Base-by-base conservation (phyloP, 768 basidiomycete species). In the Trametes cingulata region DNA sequence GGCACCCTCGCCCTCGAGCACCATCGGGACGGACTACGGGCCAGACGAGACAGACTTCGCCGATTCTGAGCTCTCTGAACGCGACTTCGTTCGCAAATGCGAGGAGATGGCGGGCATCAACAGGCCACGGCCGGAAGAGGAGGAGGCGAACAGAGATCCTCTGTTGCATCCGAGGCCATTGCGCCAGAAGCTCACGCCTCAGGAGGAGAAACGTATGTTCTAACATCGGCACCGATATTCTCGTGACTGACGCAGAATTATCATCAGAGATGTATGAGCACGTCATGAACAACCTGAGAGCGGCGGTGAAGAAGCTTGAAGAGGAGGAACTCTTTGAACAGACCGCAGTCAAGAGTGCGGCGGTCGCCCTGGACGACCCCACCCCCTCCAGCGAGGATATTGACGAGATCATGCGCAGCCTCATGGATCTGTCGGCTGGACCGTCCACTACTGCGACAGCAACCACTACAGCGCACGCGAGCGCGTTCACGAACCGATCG, bases 11-110 rank as follows among this genome's bases (percentile, higher is more conserved):
- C 81, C 80, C 29, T 77, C 77, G 8, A 78, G 76, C 51, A 79
- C 80, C 14, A 73, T 81, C 49, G 79, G 76, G 37, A 80, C 80
- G 41, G 72, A 76, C n/a, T 80, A 80, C 33, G 78, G 75, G 7
- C 71, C 70, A 15, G 81, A 81, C 64, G 77, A 80, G 62, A 80
- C 81, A n/a, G 66, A 65, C 37, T 68, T 68, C n/a, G 74, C 74
- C 3, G 80, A 81, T 56, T 60, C 60, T n/a, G 73, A 72, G 58
- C 68, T 81, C 39, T 68, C 70, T 46, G 68, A 75, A 48, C 69
- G 74, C 56, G 74, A 70, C 3, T 78, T 81, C 58, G 72, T 70
- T 40, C 61, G 68, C 49, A 79, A 73, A 59, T 72, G 73, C 62
- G 68, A 72, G 48, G 69, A 70, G 24, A 65, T 67, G 49, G 68